Percentiles rank a stretch among this genome's conserved stretches.
These are phyloP conservation scores for Astraeus odoratus DNA, from an alignment of 768 basidiomycete genomes.

Conservation along the genomic window DNA sequence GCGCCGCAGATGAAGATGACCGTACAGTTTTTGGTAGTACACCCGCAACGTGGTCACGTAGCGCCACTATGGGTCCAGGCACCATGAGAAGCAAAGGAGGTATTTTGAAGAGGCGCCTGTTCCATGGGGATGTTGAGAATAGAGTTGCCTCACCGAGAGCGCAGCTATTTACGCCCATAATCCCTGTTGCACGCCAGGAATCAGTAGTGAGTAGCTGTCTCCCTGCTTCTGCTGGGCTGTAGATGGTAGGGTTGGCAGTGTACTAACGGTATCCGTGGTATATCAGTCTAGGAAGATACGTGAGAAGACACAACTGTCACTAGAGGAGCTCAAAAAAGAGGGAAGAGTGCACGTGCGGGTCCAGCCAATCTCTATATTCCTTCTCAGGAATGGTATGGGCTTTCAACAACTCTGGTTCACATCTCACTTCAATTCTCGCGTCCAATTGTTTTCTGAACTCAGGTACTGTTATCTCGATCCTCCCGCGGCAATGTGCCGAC, in stretches of 20 bases:
- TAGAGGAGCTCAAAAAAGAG: constrained; percentile 39
- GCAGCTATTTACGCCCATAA: not conserved
- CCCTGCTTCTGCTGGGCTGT: not conserved
- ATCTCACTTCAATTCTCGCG: constrained; percentile 8
- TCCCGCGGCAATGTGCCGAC: constrained; percentile 36
- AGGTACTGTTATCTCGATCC: constrained; percentile 63
- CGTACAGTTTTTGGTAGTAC: constrained; percentile 2
- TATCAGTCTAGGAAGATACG: constrained; percentile 6
- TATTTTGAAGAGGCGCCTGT: constrained; percentile 1
- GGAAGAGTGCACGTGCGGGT: constrained; percentile 55
- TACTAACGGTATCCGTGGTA: not conserved
- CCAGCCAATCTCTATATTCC: constrained; percentile 61
- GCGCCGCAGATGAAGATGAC: constrained; percentile 2
- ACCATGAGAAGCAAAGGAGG: not conserved
- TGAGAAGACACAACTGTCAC: constrained; percentile 7
- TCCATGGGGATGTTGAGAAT: constrained; percentile 1
- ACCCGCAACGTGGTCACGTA: constrained; percentile 5
- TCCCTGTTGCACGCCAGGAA: constrained; percentile 2
- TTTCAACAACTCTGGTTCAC: no score
- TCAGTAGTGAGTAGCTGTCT: constrained; percentile 7
- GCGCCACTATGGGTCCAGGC: not conserved
- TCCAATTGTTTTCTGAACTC: not conserved
- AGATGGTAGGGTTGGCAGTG: not conserved
- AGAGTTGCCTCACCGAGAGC: not conserved
- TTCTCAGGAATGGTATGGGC: constrained; percentile 50